Base-by-base conservation (phyloP, 163 green algal genomes). In the Scenedesmus sp. region DNA sequence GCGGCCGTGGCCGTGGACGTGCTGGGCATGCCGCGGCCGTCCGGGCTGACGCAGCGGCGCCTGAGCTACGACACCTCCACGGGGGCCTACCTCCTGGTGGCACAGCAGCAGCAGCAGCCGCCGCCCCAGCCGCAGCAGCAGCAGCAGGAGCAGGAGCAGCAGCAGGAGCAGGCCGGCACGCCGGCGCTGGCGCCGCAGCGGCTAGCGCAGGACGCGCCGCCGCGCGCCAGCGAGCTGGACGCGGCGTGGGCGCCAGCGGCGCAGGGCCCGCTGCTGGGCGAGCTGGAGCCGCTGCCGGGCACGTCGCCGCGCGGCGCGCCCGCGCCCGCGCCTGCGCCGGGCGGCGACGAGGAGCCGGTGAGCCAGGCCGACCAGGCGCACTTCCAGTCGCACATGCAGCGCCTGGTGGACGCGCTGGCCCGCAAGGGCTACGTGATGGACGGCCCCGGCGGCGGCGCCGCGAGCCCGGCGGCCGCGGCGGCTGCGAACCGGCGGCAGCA, bases 21-120 rank as follows among this genome's bases (percentile, higher is more conserved):
- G 13, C 34, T 77, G n/a, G 67, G 67, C 51, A 66, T 77, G 67
- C 53, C 67, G 7, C n/a, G 10, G n/a, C 24, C 36, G 34, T 34
- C 71, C 22, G 69, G 60, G 57, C 18, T 79, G 0, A 31, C 7
- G 6, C 71, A 79, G 71, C 42, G 71, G 0, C 39, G 71, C 10
- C 53, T 79, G 57, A 79, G 71, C 45, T 79, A 71, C 31, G 71
- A 79, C n/a, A 63, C 58, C 31, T 56, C 58, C 1, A 71, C 57
- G 13, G 71, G 57, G 17, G 24, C 28, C 4, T 79, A 79, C 45
- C n/a, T 48, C 14, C 18, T 78, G 28, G 70, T 67, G 45, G 20
- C 45, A 47, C 39, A 47, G 26, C 44, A 6, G 4, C 18, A 22
- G 26, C 17, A 74, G 28, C 17, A 48, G 29, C 45, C 26, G 45